These are phyloP conservation scores for Lactifluus pinguis DNA, from an alignment of 768 basidiomycete genomes.

Conservation along the genomic window DNA sequence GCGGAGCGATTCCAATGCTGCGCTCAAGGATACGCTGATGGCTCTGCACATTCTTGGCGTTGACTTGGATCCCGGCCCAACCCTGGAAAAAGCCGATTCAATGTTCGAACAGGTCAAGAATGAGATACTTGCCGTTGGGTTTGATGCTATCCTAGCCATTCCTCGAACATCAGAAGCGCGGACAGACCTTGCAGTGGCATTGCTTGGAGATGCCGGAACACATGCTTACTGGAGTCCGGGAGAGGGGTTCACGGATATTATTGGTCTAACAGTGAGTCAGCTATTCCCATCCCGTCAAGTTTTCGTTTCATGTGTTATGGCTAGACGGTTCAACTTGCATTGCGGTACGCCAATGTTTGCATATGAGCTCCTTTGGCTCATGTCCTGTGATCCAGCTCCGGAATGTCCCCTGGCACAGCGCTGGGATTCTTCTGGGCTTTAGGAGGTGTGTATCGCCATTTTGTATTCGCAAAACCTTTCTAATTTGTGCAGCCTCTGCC, in stretches of 20 bases:
- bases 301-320: not conserved
- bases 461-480: not conserved
- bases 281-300: not conserved
- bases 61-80: slow-evolving; percentile 46
- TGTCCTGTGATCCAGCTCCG: slow-evolving; percentile 34
- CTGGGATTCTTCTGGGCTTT: slow-evolving; percentile 68
- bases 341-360: slow-evolving; percentile 35
- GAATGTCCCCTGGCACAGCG: slow-evolving; percentile 60
- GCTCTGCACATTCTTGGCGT: slow-evolving; percentile 57
- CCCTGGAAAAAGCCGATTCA: slow-evolving; percentile 44
- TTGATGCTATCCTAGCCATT: slow-evolving; percentile 55
- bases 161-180: slow-evolving; percentile 51
- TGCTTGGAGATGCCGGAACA: slow-evolving; percentile 62
- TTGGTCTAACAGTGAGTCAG: slow-evolving; percentile 49
- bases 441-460: slow-evolving; percentile 35
- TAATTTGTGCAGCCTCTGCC: slow-evolving; percentile 37
- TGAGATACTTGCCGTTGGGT: slow-evolving; percentile 60
- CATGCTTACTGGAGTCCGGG: slow-evolving; percentile 64
- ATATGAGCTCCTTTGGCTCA: not conserved
- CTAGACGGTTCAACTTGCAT: slow-evolving; percentile 55
- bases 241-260: slow-evolving; percentile 48
- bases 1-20: slow-evolving; percentile 45
- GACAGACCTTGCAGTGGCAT: slow-evolving; percentile 52
- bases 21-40: slow-evolving; percentile 47
- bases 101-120: slow-evolving; percentile 66